phyloP scores from a whole-genome alignment of 169 alveolate species.

The Plasmodium malariae region DNA sequence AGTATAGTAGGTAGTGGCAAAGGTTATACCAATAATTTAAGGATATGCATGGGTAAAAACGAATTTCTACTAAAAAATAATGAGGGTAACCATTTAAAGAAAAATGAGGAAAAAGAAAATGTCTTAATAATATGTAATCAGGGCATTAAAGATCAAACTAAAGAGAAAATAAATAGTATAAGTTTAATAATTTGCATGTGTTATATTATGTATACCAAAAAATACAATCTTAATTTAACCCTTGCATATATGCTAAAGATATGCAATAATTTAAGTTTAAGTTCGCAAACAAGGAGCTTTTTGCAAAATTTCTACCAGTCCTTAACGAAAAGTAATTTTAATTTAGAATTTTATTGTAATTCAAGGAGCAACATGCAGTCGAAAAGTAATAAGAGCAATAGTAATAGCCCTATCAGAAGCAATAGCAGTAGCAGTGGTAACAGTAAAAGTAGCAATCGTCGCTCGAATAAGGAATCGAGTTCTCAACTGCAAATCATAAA shows the following conservation, averaged over 20 bases:
- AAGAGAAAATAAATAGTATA: constrained; percentile 36
- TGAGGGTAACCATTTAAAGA: background rate
- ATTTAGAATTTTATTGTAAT: background rate
- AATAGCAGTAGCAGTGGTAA: background rate
- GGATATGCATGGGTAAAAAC: background rate
- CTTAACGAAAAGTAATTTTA: constrained; percentile 32
- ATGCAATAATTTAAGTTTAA: constrained; percentile 29
- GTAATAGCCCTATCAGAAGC: background rate
- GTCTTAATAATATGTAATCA: constrained; percentile 59
- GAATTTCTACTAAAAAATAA: background rate
- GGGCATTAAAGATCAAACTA: constrained; percentile 29
- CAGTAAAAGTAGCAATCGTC: background rate
- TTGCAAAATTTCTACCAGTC: constrained; percentile 24
- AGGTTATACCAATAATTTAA: background rate
- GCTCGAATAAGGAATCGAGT: background rate
- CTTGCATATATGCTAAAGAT: constrained; percentile 40
- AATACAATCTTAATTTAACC: constrained; percentile 18
- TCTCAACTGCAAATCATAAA: background rate
- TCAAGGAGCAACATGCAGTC: background rate
- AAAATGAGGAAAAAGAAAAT: background rate
- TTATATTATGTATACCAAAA: constrained; percentile 57
- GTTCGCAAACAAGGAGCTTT: constrained; percentile 22
- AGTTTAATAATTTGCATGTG: constrained; percentile 74
- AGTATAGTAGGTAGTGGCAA: no score
- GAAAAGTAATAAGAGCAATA: background rate